phyloP scores from a whole-genome alignment of 345 rosid species.

The Eucalyptus polybractea region DNA sequence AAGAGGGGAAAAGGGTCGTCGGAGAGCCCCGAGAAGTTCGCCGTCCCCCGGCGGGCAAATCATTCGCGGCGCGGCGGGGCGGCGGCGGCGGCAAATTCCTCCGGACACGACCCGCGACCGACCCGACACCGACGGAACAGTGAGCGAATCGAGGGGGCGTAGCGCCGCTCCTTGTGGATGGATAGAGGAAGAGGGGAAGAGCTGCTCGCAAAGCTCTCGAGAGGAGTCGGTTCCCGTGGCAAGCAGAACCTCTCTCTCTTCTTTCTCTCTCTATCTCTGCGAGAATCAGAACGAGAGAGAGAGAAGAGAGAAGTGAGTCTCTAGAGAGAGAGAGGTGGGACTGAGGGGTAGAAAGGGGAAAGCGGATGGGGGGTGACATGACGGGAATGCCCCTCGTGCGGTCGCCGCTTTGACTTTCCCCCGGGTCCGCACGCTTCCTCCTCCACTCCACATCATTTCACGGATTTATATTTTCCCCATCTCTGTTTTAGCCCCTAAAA shows the following conservation, averaged over 20 bases:
- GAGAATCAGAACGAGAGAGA: not conserved
- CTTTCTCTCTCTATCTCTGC: not conserved
- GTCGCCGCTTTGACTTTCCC: not conserved
- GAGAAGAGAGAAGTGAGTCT: not conserved
- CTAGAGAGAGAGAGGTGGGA: not conserved
- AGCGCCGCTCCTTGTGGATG: not conserved
- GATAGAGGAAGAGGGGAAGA: not conserved
- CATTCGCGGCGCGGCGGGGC: not conserved
- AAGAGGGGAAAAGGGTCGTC: not conserved
- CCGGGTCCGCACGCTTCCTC: not conserved
- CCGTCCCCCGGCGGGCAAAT: not conserved
- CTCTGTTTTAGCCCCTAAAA: not conserved
- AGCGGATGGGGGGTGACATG: not conserved
- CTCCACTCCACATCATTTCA: not conserved
- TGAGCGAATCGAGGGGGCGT: not conserved
- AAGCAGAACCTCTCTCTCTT: not conserved
- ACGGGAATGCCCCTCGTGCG: not conserved
- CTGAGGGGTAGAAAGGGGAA: not conserved
- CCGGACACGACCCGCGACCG: not conserved
- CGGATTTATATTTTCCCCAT: not conserved
- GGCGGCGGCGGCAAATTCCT: not conserved
- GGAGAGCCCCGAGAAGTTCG: not conserved
- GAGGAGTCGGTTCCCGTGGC: not conserved
- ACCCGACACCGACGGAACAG: not conserved
- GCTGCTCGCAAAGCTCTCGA: not conserved